These are phyloP conservation scores for Endoconidiophora laricicola DNA, from an alignment of 2,329 filamentous ascomycete species.

Conservation along the genomic window DNA sequence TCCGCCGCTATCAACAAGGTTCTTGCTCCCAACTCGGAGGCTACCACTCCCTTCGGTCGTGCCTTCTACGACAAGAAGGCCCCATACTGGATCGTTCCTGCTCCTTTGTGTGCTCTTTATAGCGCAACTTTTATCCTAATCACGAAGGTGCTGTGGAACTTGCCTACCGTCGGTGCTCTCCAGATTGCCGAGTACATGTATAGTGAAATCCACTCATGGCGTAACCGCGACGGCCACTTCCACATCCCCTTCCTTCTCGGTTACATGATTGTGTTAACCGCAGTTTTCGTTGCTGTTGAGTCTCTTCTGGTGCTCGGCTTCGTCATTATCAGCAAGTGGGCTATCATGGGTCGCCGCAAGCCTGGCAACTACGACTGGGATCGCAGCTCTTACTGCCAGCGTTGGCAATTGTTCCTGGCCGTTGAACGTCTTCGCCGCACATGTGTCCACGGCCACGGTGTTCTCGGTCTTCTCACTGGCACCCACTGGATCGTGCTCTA, in stretches of 20 bases:
- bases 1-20: not conserved
- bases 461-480: slow-evolving; percentile 36
- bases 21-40: too few relatives aligned
- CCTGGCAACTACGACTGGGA: slow-evolving; percentile 42
- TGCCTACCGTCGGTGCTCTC: slow-evolving; percentile 29
- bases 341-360: slow-evolving; percentile 30
- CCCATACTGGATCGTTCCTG: slow-evolving; percentile 32
- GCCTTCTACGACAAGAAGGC: slow-evolving; percentile 36
- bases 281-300: slow-evolving; percentile 27
- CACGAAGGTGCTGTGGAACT: slow-evolving; percentile 34
- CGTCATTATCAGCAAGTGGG: slow-evolving; percentile 33
- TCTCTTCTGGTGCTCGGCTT: slow-evolving; percentile 25
- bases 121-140: slow-evolving; percentile 28
- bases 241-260: slow-evolving; percentile 24
- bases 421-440: slow-evolving; percentile 33
- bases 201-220: slow-evolving; percentile 14
- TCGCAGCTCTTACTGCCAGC: slow-evolving; percentile 37
- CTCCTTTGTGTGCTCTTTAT: slow-evolving; percentile 32
- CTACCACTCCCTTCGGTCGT: slow-evolving; percentile 31
- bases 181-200: slow-evolving; percentile 27
- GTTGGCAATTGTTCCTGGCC: slow-evolving; percentile 37
- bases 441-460: slow-evolving; percentile 32
- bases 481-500: slow-evolving; percentile 35
- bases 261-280: slow-evolving; percentile 25
- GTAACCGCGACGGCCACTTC: slow-evolving; percentile 15